Percentiles rank a stretch among this genome's conserved stretches.
These are phyloP conservation scores for Fraxinus velutina DNA, from an alignment of 305 asterid genomes.

Conservation along the genomic window DNA sequence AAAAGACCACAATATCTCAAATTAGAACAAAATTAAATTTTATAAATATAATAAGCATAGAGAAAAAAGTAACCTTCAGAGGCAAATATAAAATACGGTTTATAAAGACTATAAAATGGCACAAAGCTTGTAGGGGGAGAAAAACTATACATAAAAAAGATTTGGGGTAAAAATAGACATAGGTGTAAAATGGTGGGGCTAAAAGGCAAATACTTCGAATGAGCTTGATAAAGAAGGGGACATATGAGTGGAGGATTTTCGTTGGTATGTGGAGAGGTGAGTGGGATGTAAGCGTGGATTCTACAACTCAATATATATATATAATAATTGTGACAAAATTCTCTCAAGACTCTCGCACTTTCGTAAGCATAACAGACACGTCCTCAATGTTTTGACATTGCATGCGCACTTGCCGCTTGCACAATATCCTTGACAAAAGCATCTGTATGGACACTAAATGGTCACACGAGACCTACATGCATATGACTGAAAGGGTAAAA, in stretches of 20 bases:
- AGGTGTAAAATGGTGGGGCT: not conserved
- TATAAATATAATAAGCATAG: not conserved
- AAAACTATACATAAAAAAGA: not conserved
- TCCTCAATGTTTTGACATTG: not conserved
- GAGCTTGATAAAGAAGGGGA: not conserved
- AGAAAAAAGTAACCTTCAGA: not conserved
- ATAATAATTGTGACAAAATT: no score
- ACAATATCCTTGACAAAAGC: not conserved
- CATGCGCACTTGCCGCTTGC: not conserved
- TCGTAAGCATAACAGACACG: not conserved
- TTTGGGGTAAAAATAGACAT: not conserved
- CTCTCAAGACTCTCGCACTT: not conserved
- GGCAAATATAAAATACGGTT: not conserved
- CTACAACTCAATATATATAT: constrained; percentile 11
- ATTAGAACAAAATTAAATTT: not conserved
- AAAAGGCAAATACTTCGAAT: not conserved
- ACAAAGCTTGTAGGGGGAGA: not conserved
- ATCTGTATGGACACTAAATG: not conserved
- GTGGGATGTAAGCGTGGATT: constrained; percentile 32
- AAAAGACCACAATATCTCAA: not conserved
- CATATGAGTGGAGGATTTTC: constrained; percentile 1
- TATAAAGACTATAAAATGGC: not conserved
- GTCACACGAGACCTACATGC: not conserved
- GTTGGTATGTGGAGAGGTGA: constrained; percentile 24
- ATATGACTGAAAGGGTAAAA: not conserved